Conservation (phyloP, 192 early-diverging fungal species). For the Lunasporangiospora selenospora region DNA sequence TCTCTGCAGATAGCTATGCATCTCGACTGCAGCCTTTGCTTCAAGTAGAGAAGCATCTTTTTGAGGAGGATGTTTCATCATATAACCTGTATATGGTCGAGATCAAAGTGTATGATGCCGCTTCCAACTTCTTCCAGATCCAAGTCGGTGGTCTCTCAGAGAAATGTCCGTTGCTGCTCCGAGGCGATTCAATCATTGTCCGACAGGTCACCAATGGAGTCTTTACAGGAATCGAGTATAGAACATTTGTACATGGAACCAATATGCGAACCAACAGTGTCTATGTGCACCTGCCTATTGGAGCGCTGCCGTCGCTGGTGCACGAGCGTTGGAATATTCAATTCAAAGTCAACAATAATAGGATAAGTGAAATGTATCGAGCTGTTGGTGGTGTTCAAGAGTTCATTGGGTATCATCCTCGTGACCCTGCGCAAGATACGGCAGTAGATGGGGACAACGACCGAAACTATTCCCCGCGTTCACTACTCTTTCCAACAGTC, state of each 20-base stretch:
- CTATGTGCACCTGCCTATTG: constrained; percentile 41
- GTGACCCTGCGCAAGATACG: constrained; percentile 11
- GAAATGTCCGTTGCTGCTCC: constrained; percentile 33
- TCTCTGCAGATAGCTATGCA: constrained; percentile 35
- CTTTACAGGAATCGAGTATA: constrained; percentile 31
- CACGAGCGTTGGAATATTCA: constrained; percentile 46
- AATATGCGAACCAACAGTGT: constrained; percentile 40
- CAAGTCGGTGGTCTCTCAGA: constrained; percentile 43
- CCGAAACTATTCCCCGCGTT: constrained; percentile 27
- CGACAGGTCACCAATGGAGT: constrained; percentile 28
- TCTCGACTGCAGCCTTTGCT: constrained; percentile 33
- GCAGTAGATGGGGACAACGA: constrained; percentile 16
- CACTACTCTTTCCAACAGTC: constrained; percentile 38
- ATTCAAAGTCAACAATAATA: constrained; percentile 36
- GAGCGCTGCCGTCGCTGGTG: constrained; percentile 23
- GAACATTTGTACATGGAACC: constrained; percentile 41
- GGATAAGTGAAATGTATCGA: constrained; percentile 39
- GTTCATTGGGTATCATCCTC: constrained; percentile 45
- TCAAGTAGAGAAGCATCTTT: constrained; percentile 34
- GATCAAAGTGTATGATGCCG: constrained; percentile 27
- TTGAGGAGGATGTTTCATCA: constrained; percentile 32
- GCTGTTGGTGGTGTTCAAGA: constrained; percentile 44
- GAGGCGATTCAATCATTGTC: constrained; percentile 35
- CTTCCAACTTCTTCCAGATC: constrained; percentile 33
- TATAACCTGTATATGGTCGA: constrained; percentile 41